Conservation (phyloP, 2,329 filamentous ascomycete species). For the Fusarium redolens region DNA sequence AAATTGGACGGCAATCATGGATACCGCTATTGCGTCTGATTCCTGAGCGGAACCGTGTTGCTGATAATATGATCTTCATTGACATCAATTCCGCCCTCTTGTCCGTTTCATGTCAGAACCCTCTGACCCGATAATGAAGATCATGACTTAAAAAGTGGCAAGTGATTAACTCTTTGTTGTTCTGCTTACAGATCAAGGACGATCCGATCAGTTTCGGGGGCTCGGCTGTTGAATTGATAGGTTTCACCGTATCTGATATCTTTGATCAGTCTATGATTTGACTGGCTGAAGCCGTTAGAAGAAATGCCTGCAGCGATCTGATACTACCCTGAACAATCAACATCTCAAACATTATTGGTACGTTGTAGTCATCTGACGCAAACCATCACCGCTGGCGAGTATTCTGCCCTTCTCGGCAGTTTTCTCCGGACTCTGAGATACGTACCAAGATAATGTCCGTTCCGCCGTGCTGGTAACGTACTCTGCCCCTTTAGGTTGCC, state of each 20-base stretch:
- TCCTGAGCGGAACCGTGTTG: conserved; percentile 17
- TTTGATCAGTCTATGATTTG: neutral
- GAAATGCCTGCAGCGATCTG: conserved; percentile 38
- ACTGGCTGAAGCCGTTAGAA: neutral
- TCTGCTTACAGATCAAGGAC: conserved; percentile 8
- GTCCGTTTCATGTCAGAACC: conserved; percentile 4
- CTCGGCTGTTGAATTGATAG: neutral
- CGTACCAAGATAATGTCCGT: conserved; percentile 24
- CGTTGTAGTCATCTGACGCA: conserved; percentile 35
- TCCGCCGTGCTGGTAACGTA: conserved; percentile 42
- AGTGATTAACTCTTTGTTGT: conserved; percentile 1
- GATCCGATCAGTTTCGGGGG: neutral
- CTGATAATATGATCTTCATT: conserved; percentile 21
- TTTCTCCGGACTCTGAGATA: conserved; percentile 27
- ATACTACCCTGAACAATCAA: conserved; percentile 31
- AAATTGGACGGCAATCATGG: conserved; percentile 27
- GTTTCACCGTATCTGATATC: neutral
- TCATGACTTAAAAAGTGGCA: conserved; percentile 16
- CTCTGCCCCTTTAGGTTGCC: conserved; percentile 6
- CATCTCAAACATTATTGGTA: conserved; percentile 4
- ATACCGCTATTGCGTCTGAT: conserved; percentile 1
- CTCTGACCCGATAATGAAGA: conserved; percentile 13
- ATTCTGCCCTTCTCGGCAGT: conserved; percentile 37
- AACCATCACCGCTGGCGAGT: conserved; percentile 8
- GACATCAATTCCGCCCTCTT: conserved; percentile 15